A percentile compares a stretch with the other conserved stretches of the same genome.
phyloP scores from a whole-genome alignment of 1,139 yeast genomes.

The Kodamaea fungicola region DNA sequence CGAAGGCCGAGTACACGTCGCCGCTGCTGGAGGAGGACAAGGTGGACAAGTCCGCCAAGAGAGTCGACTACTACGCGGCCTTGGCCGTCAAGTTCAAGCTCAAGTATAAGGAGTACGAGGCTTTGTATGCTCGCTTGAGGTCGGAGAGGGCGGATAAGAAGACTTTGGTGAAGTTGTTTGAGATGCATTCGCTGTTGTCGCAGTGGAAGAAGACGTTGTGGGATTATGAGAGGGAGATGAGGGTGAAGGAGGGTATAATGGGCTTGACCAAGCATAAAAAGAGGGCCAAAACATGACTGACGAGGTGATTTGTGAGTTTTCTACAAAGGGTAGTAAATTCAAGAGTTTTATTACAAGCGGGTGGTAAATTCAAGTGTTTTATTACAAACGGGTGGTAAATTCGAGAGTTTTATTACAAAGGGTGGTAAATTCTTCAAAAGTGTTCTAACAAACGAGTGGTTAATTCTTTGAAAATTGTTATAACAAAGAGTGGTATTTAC shows the following conservation, averaged over 20 bases:
- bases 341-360: too few relatives aligned
- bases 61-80: conserved; percentile 22
- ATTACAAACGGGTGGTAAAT: too few relatives aligned
- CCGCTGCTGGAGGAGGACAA: conserved; percentile 16
- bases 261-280: conserved; percentile 35
- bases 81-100: conserved; percentile 35
- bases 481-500: too few relatives aligned
- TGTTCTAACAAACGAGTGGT: too few relatives aligned
- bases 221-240: conserved; percentile 33
- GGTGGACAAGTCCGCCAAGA: conserved; percentile 13
- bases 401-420: too few relatives aligned
- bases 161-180: conserved; percentile 20
- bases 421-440: too few relatives aligned
- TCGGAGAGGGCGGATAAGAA: conserved; percentile 15
- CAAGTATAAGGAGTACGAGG: conserved; percentile 39
- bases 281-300: too few relatives aligned
- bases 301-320: too few relatives aligned
- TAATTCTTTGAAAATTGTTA: too few relatives aligned
- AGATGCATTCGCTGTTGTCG: conserved; percentile 21
- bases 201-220: conserved; percentile 26
- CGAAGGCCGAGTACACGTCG: conserved; percentile 15
- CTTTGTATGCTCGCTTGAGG: conserved; percentile 22
- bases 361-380: too few relatives aligned
- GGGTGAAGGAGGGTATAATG: conserved; percentile 32
- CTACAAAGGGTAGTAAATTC: too few relatives aligned